Conservation (phyloP, 768 basidiomycete species). For the Lactarius tabidus region DNA sequence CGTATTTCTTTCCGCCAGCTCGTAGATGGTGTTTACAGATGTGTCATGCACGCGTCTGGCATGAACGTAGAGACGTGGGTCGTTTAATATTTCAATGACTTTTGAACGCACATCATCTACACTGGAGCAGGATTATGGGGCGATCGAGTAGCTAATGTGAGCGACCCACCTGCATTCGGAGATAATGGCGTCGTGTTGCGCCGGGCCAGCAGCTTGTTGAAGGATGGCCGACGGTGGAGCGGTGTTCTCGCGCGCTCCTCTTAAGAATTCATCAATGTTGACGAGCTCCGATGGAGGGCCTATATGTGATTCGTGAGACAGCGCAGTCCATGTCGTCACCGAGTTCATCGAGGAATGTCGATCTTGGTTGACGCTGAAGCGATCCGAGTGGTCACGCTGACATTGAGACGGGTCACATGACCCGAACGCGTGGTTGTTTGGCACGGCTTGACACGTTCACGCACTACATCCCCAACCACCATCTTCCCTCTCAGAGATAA, state of each 20-base stretch:
- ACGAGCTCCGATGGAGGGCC: constrained; percentile 33
- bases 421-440: constrained; percentile 16
- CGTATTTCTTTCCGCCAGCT: constrained; percentile 32
- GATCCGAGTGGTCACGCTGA: constrained; percentile 1
- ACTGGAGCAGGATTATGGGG: constrained; percentile 34
- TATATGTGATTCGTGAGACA: constrained; percentile 25
- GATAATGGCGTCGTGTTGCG: constrained; percentile 24
- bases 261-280: constrained; percentile 31
- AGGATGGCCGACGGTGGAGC: background rate
- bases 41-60: constrained; percentile 51
- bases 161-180: constrained; percentile 37
- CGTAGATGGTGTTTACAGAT: constrained; percentile 37
- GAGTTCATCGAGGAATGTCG: background rate
- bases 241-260: constrained; percentile 15
- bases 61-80: constrained; percentile 55
- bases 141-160: background rate
- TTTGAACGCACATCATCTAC: constrained; percentile 47
- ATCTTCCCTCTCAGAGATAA: background rate
- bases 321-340: constrained; percentile 11
- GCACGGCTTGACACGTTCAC: background rate
- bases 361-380: background rate
- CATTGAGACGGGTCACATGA: constrained; percentile 10
- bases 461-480: constrained; percentile 4
- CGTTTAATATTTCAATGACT: constrained; percentile 46
- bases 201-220: constrained; percentile 1